Percentiles rank a stretch among this genome's conserved stretches.
phyloP scores from a whole-genome alignment of 352 stramenopile species.

The Globisporangium sylvaticum region DNA sequence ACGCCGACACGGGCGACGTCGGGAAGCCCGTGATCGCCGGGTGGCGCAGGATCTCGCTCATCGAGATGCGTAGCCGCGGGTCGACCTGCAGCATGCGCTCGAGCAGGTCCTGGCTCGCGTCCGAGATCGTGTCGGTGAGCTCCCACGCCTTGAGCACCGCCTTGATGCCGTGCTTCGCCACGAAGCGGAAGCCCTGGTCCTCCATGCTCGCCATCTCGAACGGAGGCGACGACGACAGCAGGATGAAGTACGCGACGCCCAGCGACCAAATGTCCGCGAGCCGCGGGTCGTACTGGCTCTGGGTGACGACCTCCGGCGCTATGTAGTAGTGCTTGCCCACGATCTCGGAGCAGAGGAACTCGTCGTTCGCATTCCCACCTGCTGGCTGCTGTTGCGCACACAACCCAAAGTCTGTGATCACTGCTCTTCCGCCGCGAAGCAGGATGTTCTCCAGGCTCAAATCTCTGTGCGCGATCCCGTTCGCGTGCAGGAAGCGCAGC shows the following conservation, averaged over 20 bases:
- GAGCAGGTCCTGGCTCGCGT: conserved; percentile 65
- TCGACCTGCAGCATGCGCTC: conserved; percentile 68
- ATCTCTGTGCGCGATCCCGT: conserved; percentile 90
- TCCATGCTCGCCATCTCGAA: conserved; percentile 85
- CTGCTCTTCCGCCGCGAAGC: conserved; percentile 52
- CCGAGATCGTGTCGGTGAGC: conserved; percentile 36
- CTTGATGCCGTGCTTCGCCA: conserved; percentile 66
- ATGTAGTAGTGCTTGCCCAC: conserved; percentile 97
- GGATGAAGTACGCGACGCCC: conserved; percentile 93
- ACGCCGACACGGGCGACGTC: conserved; percentile 11
- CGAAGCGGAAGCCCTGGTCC: conserved; percentile 87
- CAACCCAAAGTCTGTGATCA: conserved; percentile 72
- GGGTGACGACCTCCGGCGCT: conserved; percentile 90
- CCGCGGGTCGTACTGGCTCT: conserved; percentile 89
- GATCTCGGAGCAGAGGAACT: conserved; percentile 51
- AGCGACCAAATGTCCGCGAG: conserved; percentile 91
- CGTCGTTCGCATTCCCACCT: conserved; percentile 22
- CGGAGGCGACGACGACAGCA: conserved; percentile 90
- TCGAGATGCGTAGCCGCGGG: conserved; percentile 45
- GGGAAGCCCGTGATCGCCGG: conserved; percentile 33
- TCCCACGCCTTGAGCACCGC: conserved; percentile 72
- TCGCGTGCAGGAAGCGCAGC: conserved; percentile 55
- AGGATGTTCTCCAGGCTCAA: conserved; percentile 98
- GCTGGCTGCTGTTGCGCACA: conserved; percentile 44
- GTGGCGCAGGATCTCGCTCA: conserved; percentile 62